These are phyloP conservation scores for Cyamopsis tetragonoloba DNA, from an alignment of 306 rosid genomes.

Conservation along the genomic window DNA sequence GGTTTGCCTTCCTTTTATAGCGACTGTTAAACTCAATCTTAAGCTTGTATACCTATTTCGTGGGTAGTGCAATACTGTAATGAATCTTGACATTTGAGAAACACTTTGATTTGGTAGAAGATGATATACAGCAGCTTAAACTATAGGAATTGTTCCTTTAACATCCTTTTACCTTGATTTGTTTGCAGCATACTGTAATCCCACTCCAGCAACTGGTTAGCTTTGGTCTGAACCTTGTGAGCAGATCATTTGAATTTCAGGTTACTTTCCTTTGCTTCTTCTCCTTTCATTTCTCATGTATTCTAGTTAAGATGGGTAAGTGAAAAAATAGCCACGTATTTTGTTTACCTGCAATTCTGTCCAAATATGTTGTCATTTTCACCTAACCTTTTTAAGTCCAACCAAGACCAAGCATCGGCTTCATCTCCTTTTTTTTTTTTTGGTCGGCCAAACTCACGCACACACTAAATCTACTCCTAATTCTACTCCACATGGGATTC, in stretches of 20 bases:
- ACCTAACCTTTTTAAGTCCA: neutral
- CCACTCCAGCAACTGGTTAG: slow-evolving; percentile 86
- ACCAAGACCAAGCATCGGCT: neutral
- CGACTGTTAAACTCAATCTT: neutral
- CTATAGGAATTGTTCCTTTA: neutral
- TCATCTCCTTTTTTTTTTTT: too few species aligned
- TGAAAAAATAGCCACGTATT: neutral
- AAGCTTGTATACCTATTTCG: neutral
- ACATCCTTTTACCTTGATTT: slow-evolving; percentile 24
- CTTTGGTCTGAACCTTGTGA: slow-evolving; percentile 88
- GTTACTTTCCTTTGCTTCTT: slow-evolving; percentile 29
- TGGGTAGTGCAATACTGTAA: neutral
- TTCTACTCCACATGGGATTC: too few species aligned
- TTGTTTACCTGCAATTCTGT: neutral
- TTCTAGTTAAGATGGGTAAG: neutral
- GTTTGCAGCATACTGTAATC: slow-evolving; percentile 82
- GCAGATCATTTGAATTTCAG: slow-evolving; percentile 95
- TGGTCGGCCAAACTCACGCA: too few species aligned
- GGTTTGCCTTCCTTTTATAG: neutral
- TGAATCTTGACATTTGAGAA: neutral
- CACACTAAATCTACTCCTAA: too few species aligned
- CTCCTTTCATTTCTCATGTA: neutral
- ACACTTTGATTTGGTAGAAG: neutral
- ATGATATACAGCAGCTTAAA: neutral
- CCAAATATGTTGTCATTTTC: neutral